Percentiles rank a stretch among this genome's conserved stretches.
These are phyloP conservation scores for Diaporthe sp. DNA, from an alignment of 2,329 filamentous ascomycete species.

Conservation along the genomic window DNA sequence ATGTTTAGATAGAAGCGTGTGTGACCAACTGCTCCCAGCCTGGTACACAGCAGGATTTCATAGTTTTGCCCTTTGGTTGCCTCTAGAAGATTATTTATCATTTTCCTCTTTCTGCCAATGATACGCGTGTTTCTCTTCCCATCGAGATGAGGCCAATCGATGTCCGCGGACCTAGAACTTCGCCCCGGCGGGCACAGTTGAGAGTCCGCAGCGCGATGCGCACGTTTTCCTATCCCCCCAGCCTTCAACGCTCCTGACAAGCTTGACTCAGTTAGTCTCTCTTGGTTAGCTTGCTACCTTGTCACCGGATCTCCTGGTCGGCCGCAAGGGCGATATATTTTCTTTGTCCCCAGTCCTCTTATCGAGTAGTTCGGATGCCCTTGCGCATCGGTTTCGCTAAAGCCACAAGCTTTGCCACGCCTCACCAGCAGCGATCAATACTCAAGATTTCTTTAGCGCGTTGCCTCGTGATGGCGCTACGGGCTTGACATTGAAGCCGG, in stretches of 20 bases:
- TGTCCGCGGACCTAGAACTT: not conserved
- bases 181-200: not conserved
- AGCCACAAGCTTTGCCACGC: not conserved
- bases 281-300: not conserved
- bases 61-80: not conserved
- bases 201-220: not conserved
- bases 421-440: not conserved
- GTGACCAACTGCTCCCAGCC: conserved; percentile 16
- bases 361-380: conserved; percentile 5
- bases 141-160: not conserved
- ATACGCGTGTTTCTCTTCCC: not conserved
- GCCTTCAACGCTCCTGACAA: not conserved
- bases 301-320: not conserved
- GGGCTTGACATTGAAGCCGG: conserved; percentile 6
- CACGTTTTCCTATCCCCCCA: not conserved
- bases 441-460: not conserved
- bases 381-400: not conserved
- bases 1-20: conserved; percentile 1
- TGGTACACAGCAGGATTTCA: not conserved
- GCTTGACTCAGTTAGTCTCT: conserved; percentile 19
- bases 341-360: conserved; percentile 2
- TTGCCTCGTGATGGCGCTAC: not conserved
- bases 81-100: not conserved
- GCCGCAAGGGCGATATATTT: conserved; percentile 10
- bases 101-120: not conserved